A percentile compares a stretch with the other conserved stretches of the same genome.
These are phyloP conservation scores for Pleurotus pulmonarius DNA, from an alignment of 768 basidiomycete genomes.

Conservation along the genomic window DNA sequence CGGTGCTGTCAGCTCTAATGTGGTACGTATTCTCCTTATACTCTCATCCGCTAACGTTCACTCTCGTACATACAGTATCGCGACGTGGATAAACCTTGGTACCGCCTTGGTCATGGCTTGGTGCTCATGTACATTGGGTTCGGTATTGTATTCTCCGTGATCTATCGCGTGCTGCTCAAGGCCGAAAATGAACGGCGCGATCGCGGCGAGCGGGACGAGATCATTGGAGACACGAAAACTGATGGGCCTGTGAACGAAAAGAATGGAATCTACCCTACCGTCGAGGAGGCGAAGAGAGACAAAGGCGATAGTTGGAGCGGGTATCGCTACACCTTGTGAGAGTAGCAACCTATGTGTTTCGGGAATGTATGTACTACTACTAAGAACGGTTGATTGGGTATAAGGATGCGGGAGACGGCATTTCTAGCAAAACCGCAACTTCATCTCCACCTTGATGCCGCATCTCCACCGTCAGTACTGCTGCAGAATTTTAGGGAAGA, in stretches of 20 bases:
- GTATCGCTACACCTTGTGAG: constrained; percentile 62
- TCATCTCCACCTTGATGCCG: not conserved
- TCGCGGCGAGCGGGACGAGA: constrained; percentile 64
- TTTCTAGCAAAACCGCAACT: not conserved
- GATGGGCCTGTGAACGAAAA: constrained; percentile 32
- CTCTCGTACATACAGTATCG: constrained; percentile 45
- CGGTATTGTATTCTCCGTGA: constrained; percentile 46
- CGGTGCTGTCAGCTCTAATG: constrained; percentile 74
- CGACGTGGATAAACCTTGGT: constrained; percentile 63
- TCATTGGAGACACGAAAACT: constrained; percentile 48
- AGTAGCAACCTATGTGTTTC: not conserved
- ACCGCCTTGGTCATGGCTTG: constrained; percentile 55
- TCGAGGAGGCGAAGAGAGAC: constrained; percentile 62
- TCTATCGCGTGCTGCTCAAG: constrained; percentile 39
- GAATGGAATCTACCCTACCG: constrained; percentile 55
- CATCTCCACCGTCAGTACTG: not conserved
- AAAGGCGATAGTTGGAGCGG: constrained; percentile 78
- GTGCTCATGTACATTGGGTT: constrained; percentile 72
- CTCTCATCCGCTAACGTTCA: not conserved
- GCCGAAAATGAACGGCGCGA: constrained; percentile 65
- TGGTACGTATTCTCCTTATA: constrained; percentile 41
- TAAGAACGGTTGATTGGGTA: too few species aligned
- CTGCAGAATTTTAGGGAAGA: not conserved
- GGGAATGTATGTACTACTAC: too few species aligned
- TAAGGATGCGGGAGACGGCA: not conserved